phyloP scores from a whole-genome alignment of 768 basidiomycete species.

The Mycena galopus region DNA sequence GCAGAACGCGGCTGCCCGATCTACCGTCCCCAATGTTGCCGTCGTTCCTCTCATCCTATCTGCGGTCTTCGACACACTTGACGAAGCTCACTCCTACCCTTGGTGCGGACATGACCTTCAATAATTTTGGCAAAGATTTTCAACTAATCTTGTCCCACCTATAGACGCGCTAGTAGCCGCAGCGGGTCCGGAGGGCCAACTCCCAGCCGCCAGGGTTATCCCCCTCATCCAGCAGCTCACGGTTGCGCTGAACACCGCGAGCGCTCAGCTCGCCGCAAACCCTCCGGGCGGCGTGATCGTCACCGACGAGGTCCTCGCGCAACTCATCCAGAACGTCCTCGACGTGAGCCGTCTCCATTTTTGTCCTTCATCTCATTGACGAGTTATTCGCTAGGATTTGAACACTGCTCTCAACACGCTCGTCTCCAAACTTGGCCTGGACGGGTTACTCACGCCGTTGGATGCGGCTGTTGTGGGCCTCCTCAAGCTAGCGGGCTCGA shows the following conservation, averaged over 20 bases:
- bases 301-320: slow-evolving; percentile 13
- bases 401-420: slow-evolving; percentile 26
- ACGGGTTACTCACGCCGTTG: slow-evolving; percentile 2
- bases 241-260: slow-evolving; percentile 18
- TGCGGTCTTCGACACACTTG: slow-evolving; percentile 12
- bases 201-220: neutral
- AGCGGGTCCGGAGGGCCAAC: neutral
- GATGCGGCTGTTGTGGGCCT: slow-evolving; percentile 9
- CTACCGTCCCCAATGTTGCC: neutral
- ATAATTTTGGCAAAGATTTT: neutral
- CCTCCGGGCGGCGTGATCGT: slow-evolving; percentile 18
- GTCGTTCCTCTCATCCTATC: slow-evolving; percentile 23
- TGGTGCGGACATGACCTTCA: neutral
- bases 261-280: neutral
- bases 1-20: neutral
- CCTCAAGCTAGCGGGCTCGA: too few relatives aligned
- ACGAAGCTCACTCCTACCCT: slow-evolving; percentile 7
- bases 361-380: neutral
- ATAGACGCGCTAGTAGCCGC: neutral
- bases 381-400: neutral
- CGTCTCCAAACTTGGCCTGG: slow-evolving; percentile 23
- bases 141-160: too few relatives aligned
- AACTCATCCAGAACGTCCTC: neutral
- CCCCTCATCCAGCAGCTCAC: slow-evolving; percentile 5
- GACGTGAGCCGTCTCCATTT: neutral